These are phyloP conservation scores for Cotoneaster glaucophyllus DNA, from an alignment of 306 rosid genomes.

Conservation along the genomic window DNA sequence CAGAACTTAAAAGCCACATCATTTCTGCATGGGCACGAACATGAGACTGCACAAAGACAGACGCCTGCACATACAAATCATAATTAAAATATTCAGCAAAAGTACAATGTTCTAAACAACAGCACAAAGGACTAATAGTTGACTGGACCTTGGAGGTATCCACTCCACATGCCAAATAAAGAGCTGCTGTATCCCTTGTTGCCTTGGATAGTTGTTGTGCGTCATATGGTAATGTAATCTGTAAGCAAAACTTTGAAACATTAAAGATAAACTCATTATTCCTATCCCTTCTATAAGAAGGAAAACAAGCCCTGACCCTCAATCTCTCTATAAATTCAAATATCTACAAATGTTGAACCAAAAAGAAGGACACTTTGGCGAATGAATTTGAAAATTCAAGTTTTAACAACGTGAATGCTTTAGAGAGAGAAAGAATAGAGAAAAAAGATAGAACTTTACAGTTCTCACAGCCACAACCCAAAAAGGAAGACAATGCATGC, in stretches of 20 bases:
- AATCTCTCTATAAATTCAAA: not conserved
- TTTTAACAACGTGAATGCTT: not conserved
- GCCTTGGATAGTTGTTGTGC: constrained; percentile 57
- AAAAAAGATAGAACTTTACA: not conserved
- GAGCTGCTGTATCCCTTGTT: constrained; percentile 88
- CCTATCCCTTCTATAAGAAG: not conserved
- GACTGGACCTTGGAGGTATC: constrained; percentile 76
- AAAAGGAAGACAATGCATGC: not conserved
- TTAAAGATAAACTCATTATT: not conserved
- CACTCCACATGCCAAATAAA: constrained; percentile 93
- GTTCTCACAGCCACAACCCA: not conserved
- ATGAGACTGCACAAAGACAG: constrained; percentile 95
- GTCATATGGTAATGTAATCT: constrained; percentile 91
- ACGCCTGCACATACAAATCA: constrained; percentile 54
- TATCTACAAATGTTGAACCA: not conserved
- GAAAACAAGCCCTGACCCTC: not conserved
- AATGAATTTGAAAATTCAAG: not conserved
- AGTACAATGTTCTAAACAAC: constrained; percentile 10
- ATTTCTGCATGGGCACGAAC: constrained; percentile 91
- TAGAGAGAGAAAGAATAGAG: not conserved
- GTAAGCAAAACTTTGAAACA: constrained; percentile 7
- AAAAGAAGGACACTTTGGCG: not conserved
- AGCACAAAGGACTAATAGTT: constrained; percentile 6
- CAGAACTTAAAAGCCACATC: constrained; percentile 92
- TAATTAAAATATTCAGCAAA: constrained; percentile 3